Conservation (phyloP, 2,329 filamentous ascomycete genomes). For the Penicillium sp. region DNA sequence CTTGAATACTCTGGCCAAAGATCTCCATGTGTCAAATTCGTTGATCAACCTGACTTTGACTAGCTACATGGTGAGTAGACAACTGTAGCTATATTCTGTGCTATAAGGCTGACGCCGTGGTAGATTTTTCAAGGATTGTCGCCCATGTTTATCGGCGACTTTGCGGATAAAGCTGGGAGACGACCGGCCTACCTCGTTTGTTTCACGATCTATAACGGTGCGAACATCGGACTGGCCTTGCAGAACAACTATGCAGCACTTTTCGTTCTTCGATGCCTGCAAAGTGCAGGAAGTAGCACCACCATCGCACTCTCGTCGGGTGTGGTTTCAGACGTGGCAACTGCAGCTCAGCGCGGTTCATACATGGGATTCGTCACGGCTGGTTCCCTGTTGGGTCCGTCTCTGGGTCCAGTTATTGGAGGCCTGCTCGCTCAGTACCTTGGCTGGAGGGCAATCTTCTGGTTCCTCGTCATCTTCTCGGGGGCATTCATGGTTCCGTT, state of each 20-base stretch:
- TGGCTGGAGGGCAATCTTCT: constrained; percentile 32
- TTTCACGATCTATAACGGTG: constrained; percentile 47
- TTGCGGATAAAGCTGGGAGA: constrained; percentile 50
- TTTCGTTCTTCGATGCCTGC: constrained; percentile 29
- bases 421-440: constrained; percentile 23
- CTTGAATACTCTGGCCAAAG: constrained; percentile 32
- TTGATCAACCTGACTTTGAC: constrained; percentile 28
- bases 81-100: not conserved
- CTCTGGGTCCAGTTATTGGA: constrained; percentile 30
- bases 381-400: constrained; percentile 23
- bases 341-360: constrained; percentile 28
- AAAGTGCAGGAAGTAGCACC: constrained; percentile 28
- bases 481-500: constrained; percentile 17
- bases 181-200: constrained; percentile 51
- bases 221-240: constrained; percentile 40
- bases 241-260: constrained; percentile 29
- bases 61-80: constrained; percentile 22
- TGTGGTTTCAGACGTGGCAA: constrained; percentile 35
- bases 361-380: constrained; percentile 29
- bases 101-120: constrained; percentile 2
- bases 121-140: constrained; percentile 53
- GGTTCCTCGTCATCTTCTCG: constrained; percentile 29
- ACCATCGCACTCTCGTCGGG: constrained; percentile 30
- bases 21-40: constrained; percentile 26
- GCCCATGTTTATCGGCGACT: constrained; percentile 50